These are phyloP conservation scores for Phlebiopsis flavidoalba DNA, from an alignment of 768 basidiomycete species.

Conservation along the genomic window DNA sequence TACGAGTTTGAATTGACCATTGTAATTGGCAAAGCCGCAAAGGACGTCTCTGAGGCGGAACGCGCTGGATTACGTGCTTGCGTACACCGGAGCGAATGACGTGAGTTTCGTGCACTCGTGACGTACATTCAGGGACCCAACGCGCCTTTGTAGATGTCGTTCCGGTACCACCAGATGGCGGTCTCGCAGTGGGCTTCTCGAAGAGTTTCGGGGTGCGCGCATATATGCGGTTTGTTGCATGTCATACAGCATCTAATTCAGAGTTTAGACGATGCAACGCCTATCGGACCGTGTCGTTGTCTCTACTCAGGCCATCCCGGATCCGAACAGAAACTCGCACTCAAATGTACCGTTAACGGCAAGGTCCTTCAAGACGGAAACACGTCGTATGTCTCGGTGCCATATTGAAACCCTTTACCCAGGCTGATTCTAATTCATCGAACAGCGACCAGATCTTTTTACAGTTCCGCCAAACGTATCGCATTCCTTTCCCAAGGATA, in stretches of 20 bases:
- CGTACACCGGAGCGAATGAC: conserved; percentile 78
- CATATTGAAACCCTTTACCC: neutral
- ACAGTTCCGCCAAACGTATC: conserved; percentile 68
- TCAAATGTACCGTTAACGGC: conserved; percentile 67
- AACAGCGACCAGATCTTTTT: conserved; percentile 79
- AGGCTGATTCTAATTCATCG: neutral
- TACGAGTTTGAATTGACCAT: conserved; percentile 81
- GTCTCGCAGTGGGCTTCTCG: conserved; percentile 83
- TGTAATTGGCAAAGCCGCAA: conserved; percentile 78
- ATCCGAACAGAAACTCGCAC: conserved; percentile 60
- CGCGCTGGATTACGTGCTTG: conserved; percentile 82
- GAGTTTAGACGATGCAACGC: conserved; percentile 55
- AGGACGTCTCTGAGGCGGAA: conserved; percentile 75
- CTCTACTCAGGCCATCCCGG: conserved; percentile 52
- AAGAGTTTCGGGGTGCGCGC: conserved; percentile 74
- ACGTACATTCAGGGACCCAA: neutral
- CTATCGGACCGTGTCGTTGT: conserved; percentile 82
- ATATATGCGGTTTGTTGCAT: neutral
- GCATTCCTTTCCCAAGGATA: conserved; percentile 80
- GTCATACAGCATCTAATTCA: neutral
- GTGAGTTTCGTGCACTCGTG: conserved; percentile 31
- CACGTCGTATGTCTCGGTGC: conserved; percentile 52
- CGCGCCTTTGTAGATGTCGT: conserved; percentile 51
- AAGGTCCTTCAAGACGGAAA: conserved; percentile 67
- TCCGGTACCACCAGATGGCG: conserved; percentile 76